Evolutionary conservation across 2,329 filamentous ascomycete genomes (phyloP).

Genomic region (Fusarium subglutinans): DNA sequence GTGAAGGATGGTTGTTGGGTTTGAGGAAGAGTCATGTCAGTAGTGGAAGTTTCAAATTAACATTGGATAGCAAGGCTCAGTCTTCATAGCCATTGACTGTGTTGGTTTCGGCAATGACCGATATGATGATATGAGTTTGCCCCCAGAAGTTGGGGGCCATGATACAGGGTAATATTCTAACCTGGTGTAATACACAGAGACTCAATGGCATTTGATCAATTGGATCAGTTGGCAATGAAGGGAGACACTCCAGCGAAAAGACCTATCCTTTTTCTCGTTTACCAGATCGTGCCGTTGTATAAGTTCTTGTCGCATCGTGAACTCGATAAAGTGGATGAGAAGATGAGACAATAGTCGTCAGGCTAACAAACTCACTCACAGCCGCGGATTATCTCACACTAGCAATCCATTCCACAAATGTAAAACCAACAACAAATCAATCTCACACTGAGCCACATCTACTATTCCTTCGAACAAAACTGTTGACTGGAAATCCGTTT

Average conservation of each 20-base stretch:
- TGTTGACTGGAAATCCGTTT: neutral
- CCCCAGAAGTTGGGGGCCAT: neutral
- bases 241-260: accelerated
- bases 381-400: neutral
- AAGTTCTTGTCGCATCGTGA: neutral
- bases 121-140: neutral
- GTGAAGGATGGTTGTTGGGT: neutral
- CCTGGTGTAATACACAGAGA: neutral
- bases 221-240: neutral
- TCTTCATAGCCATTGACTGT: neutral
- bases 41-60: neutral
- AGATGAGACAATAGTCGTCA: accelerated
- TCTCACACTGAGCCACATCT: neutral
- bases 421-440: too few species aligned
- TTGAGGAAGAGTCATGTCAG: neutral
- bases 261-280: too few species aligned
- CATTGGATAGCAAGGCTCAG: neutral
- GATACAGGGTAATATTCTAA: neutral
- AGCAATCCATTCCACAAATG: neutral
- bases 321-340: neutral
- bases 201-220: too few species aligned
- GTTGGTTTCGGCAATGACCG: neutral
- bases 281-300: neutral
- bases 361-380: neutral
- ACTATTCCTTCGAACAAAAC: accelerated